Evolutionary conservation across 208 protist species (phyloP).

Genomic region (Novymonas esmeraldas): DNA sequence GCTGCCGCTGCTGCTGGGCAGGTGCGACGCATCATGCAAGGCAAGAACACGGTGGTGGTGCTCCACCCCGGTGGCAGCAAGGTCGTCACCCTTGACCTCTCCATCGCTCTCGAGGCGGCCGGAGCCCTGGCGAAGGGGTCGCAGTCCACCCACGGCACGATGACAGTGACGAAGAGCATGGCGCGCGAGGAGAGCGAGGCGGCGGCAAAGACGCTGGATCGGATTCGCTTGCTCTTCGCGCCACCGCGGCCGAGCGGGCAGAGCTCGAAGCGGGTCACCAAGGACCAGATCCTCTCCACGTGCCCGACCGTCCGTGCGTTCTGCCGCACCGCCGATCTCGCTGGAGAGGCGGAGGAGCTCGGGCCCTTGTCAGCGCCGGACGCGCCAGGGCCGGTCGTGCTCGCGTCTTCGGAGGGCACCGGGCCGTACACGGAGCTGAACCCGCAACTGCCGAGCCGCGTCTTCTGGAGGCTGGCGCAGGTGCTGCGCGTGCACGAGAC

Average conservation of each 20-base stretch:
- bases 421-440: constrained; percentile 44
- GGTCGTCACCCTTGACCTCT: constrained; percentile 52
- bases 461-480: constrained; percentile 60
- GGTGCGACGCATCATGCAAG: constrained; percentile 26
- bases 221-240: constrained; percentile 77
- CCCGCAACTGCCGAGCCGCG: constrained; percentile 46
- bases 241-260: constrained; percentile 21
- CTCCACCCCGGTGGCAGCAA: constrained; percentile 33
- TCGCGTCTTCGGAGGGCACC: not conserved
- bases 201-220: constrained; percentile 71
- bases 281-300: constrained; percentile 53
- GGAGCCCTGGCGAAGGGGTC: too few relatives aligned
- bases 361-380: not conserved
- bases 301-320: constrained; percentile 60
- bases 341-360: constrained; percentile 12
- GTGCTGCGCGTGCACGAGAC: constrained; percentile 50
- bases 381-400: not conserved
- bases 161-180: constrained; percentile 66
- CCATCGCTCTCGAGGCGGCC: constrained; percentile 17
- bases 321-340: constrained; percentile 25
- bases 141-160: not conserved
- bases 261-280: constrained; percentile 26
- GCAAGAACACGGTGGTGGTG: constrained; percentile 43
- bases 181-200: constrained; percentile 58
- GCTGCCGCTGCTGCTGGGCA: not conserved